phyloP scores from a whole-genome alignment of 495 filamentous ascomycete genomes.

The Aspergillus asperescens region DNA sequence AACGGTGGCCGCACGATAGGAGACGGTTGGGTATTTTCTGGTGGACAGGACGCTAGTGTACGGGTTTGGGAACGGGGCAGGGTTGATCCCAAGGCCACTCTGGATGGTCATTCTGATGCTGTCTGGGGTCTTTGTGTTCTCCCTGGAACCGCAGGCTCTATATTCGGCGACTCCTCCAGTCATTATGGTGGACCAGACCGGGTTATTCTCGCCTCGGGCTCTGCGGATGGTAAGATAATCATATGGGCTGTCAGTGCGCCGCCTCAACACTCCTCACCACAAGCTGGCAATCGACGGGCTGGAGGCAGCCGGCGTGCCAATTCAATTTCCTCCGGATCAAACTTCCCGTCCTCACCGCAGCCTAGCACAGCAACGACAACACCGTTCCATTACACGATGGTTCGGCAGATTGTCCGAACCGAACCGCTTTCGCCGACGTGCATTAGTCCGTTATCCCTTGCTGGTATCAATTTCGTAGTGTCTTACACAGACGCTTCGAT shows the following conservation, averaged over 20 bases:
- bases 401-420: slow-evolving; percentile 73
- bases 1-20: slow-evolving; percentile 79
- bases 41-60: slow-evolving; percentile 88
- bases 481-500: slow-evolving; percentile 86
- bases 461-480: slow-evolving; percentile 90
- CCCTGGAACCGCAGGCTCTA: slow-evolving; percentile 70
- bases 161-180: slow-evolving; percentile 66
- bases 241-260: slow-evolving; percentile 95
- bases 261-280: slow-evolving; percentile 74
- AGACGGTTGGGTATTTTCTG: slow-evolving; percentile 97
- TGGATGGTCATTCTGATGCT: slow-evolving; percentile 90
- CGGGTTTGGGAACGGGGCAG: slow-evolving; percentile 91
- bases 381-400: slow-evolving; percentile 62
- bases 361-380: slow-evolving; percentile 70
- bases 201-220: slow-evolving; percentile 83
- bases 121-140: slow-evolving; percentile 95
- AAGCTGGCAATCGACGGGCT: slow-evolving; percentile 60
- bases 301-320: slow-evolving; percentile 78
- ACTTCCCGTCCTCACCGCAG: slow-evolving; percentile 85
- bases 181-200: slow-evolving; percentile 73
- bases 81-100: slow-evolving; percentile 90
- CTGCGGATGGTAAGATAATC: slow-evolving; percentile 85
- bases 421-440: slow-evolving; percentile 80
- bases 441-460: slow-evolving; percentile 77
- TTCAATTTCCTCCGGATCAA: slow-evolving; percentile 84